phyloP scores from a whole-genome alignment of 805 yeast species.

The Candida qinlingensis region DNA sequence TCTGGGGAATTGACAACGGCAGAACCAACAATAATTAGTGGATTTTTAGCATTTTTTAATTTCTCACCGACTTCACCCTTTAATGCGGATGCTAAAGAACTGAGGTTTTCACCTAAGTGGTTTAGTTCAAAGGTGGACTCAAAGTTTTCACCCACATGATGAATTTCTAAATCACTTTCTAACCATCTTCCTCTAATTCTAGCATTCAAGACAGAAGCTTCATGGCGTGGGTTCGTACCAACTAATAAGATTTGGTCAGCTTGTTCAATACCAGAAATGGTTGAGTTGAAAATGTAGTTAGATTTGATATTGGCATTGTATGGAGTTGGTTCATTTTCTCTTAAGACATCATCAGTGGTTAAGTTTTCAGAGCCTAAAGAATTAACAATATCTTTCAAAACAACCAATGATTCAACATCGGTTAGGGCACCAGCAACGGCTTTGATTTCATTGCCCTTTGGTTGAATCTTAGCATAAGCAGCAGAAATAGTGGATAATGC shows the following conservation, averaged over 20 bases:
- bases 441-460: conserved; percentile 66
- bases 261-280: conserved; percentile 72
- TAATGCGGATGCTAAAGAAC: conserved; percentile 54
- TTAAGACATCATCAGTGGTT: conserved; percentile 55
- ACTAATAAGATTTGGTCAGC: conserved; percentile 77
- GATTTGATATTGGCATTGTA: conserved; percentile 74
- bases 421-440: conserved; percentile 78
- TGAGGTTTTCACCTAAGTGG: conserved; percentile 57
- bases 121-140: conserved; percentile 69
- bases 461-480: conserved; percentile 50
- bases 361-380: conserved; percentile 76
- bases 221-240: conserved; percentile 86
- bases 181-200: conserved; percentile 81
- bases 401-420: conserved; percentile 80
- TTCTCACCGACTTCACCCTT: conserved; percentile 65
- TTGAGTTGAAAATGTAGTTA: conserved; percentile 74
- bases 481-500: conserved; percentile 67
- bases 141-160: conserved; percentile 69
- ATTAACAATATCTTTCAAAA: conserved; percentile 74
- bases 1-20: conserved; percentile 68
- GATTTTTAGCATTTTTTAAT: conserved; percentile 60
- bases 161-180: conserved; percentile 58
- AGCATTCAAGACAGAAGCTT: conserved; percentile 83
- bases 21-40: conserved; percentile 77
- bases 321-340: conserved; percentile 44